Conservation (phyloP, 2,329 filamentous ascomycete genomes). For the Scopulariopsis brevicaulis region DNA sequence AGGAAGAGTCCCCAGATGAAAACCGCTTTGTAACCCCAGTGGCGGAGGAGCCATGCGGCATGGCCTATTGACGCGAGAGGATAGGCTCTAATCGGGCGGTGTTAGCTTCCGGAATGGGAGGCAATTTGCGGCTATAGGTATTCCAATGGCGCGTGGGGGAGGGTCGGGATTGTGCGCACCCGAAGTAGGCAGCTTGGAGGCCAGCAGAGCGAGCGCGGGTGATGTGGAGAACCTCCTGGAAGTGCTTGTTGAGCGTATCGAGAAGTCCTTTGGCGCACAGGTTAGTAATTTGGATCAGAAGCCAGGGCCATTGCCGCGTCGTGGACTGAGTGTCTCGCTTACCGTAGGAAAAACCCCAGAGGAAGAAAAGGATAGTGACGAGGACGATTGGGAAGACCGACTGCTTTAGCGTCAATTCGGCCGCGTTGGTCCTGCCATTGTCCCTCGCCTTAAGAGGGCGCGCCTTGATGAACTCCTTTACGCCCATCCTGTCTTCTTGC, state of each 20-base stretch:
- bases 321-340: slow-evolving; percentile 18
- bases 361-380: slow-evolving; percentile 32
- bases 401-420: slow-evolving; percentile 4
- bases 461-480: not conserved
- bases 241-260: slow-evolving; percentile 31
- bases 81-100: slow-evolving; percentile 35
- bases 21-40: slow-evolving; percentile 54
- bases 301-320: not conserved
- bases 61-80: slow-evolving; percentile 43
- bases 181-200: slow-evolving; percentile 40
- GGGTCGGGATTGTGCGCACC: slow-evolving; percentile 23
- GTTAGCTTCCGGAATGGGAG: slow-evolving; percentile 4
- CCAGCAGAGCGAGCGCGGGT: slow-evolving; percentile 30
- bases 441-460: not conserved
- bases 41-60: slow-evolving; percentile 40
- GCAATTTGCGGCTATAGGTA: slow-evolving; percentile 19
- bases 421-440: not conserved
- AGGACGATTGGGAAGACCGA: slow-evolving; percentile 6
- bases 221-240: slow-evolving; percentile 32
- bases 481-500: not conserved
- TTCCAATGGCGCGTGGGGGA: slow-evolving; percentile 17
- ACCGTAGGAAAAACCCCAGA: slow-evolving; percentile 36
- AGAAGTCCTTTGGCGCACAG: not conserved
- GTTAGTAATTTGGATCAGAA: not conserved
- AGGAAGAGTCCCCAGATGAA: slow-evolving; percentile 59